phyloP scores from a whole-genome alignment of 2,329 filamentous ascomycete genomes.

The Xylaria hypoxylon region DNA sequence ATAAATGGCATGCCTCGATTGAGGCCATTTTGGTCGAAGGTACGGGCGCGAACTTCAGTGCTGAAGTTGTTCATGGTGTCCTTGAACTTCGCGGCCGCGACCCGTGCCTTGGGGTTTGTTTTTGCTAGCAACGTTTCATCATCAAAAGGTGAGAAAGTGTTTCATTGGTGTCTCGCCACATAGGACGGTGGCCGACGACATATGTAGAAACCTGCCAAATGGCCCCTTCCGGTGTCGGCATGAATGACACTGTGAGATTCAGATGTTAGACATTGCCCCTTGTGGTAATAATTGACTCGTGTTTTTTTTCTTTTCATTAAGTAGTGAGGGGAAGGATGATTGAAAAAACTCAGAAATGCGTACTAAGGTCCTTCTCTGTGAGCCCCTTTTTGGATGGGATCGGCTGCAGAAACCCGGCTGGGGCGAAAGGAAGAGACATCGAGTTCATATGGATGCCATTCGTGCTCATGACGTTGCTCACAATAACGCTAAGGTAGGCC shows the following conservation, averaged over 20 bases:
- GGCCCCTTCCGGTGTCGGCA: slow-evolving; percentile 51
- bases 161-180: slow-evolving; percentile 51
- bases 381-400: slow-evolving; percentile 56
- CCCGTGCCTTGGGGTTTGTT: slow-evolving; percentile 50
- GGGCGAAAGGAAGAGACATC: slow-evolving; percentile 56
- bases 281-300: not conserved
- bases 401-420: slow-evolving; percentile 54
- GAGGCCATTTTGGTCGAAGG: slow-evolving; percentile 57
- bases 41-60: slow-evolving; percentile 49
- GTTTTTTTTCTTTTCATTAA: too few relatives aligned
- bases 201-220: slow-evolving; percentile 54
- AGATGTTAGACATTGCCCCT: not conserved
- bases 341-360: not conserved
- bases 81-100: slow-evolving; percentile 53
- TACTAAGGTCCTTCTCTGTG: slow-evolving; percentile 40
- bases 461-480: slow-evolving; percentile 59
- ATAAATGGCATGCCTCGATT: slow-evolving; percentile 61
- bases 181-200: slow-evolving; percentile 56
- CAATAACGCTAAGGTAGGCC: slow-evolving; percentile 52
- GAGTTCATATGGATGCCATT: slow-evolving; percentile 52
- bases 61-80: slow-evolving; percentile 55
- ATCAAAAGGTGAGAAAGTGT: slow-evolving; percentile 58
- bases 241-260: slow-evolving; percentile 46
- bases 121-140: slow-evolving; percentile 49
- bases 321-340: too few relatives aligned